Conservation (phyloP, 352 stramenopile genomes). For the Phytophthora boehmeriae region DNA sequence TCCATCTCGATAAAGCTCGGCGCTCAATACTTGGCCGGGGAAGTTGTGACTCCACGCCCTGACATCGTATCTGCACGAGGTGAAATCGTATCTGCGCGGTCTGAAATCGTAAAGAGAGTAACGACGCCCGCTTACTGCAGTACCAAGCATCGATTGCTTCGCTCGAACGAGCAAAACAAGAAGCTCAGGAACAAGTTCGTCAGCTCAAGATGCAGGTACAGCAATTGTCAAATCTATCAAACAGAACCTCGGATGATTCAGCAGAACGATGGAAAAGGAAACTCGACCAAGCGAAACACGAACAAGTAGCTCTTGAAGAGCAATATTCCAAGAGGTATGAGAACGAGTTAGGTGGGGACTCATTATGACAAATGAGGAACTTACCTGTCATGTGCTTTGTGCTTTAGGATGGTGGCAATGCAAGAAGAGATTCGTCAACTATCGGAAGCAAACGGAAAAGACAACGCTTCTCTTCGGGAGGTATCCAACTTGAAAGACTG, state of each 20-base stretch:
- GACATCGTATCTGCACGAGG: no score
- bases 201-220: constrained; percentile 54
- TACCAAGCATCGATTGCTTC: constrained; percentile 28
- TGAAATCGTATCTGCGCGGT: no score
- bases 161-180: constrained; percentile 43
- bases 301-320: constrained; percentile 51
- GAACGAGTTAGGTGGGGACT: background rate
- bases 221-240: constrained; percentile 24
- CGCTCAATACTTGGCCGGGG: constrained; percentile 33
- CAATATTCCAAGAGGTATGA: constrained; percentile 45
- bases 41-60: constrained; percentile 24
- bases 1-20: constrained; percentile 26
- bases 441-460: constrained; percentile 25
- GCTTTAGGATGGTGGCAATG: constrained; percentile 32
- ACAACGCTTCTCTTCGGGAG: constrained; percentile 20
- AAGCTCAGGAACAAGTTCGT: constrained; percentile 59
- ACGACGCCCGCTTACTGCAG: constrained; percentile 24
- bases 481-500: constrained; percentile 62
- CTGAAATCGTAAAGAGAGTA: constrained; percentile 15
- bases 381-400: background rate
- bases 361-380: no score
- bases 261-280: constrained; percentile 57
- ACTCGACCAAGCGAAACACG: constrained; percentile 52
- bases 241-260: constrained; percentile 33
- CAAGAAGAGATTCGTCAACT: constrained; percentile 34